Conservation (phyloP, 2,329 filamentous ascomycete genomes). For the Macrophomina pseudophaseolina region DNA sequence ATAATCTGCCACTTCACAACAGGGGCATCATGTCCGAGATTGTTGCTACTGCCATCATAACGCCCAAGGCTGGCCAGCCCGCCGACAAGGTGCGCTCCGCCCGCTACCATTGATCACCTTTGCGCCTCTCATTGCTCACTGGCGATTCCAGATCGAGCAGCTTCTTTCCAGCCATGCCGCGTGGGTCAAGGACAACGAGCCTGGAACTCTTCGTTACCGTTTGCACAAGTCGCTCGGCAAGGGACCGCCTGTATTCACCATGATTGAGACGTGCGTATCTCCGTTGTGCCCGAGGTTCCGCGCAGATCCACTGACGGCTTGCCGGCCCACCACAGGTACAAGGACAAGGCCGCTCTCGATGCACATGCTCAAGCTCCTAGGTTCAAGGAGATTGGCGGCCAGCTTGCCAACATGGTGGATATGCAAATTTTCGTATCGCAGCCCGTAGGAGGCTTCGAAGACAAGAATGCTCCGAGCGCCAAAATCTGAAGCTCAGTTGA, state of each 20-base stretch:
- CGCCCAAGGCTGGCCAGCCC: slow-evolving; percentile 38
- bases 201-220: slow-evolving; percentile 41
- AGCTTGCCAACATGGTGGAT: neutral
- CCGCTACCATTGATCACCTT: neutral
- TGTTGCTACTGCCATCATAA: slow-evolving; percentile 39
- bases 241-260: slow-evolving; percentile 36
- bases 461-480: neutral
- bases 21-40: slow-evolving; percentile 29
- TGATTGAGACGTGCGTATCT: slow-evolving; percentile 40
- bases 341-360: slow-evolving; percentile 36
- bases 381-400: slow-evolving; percentile 33
- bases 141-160: slow-evolving; percentile 37
- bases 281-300: neutral
- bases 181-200: slow-evolving; percentile 40
- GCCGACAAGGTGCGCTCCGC: slow-evolving; percentile 36
- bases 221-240: slow-evolving; percentile 38
- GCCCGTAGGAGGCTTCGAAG: slow-evolving; percentile 5
- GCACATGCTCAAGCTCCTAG: slow-evolving; percentile 34
- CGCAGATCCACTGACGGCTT: neutral
- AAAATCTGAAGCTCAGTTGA: neutral
- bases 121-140: neutral
- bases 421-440: slow-evolving; percentile 3
- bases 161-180: slow-evolving; percentile 35
- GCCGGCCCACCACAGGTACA: slow-evolving; percentile 34
- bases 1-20: slow-evolving; percentile 24